Percentiles rank a stretch among this genome's conserved stretches.
Conservation (phyloP, 2,329 filamentous ascomycete species). For the Scedosporium aurantiacum region DNA sequence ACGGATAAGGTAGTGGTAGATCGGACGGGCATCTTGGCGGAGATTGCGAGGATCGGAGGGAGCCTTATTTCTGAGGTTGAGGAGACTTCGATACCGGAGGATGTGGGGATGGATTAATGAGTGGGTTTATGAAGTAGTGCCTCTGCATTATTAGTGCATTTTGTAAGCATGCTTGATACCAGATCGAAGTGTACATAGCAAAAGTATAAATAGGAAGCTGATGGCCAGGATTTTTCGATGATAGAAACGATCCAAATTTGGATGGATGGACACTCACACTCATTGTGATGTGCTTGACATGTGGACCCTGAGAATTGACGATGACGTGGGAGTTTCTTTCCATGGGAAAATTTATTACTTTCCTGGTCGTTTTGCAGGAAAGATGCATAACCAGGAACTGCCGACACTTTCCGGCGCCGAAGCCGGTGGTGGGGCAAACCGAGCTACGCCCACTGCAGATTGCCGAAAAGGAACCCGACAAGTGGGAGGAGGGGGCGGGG, state of each 20-base stretch:
- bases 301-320: no score
- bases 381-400: background rate
- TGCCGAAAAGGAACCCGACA: background rate
- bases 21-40: slow-evolving; percentile 53
- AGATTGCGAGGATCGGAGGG: slow-evolving; percentile 59
- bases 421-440: slow-evolving; percentile 1
- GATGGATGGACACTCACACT: no score
- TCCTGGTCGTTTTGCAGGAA: background rate
- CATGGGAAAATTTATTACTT: no score
- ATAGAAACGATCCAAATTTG: no score
- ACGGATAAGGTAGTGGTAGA: slow-evolving; percentile 51
- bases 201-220: background rate
- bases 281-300: no score
- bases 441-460: background rate
- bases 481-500: background rate
- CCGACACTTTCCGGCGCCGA: slow-evolving; percentile 5
- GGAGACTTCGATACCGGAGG: background rate
- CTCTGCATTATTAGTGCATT: background rate
- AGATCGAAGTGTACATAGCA: background rate
- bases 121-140: background rate
- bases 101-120: background rate
- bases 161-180: background rate
- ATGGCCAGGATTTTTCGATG: no score
- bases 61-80: slow-evolving; percentile 61
- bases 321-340: no score